Percentiles rank a stretch among this genome's conserved stretches.
Conservation (phyloP, 345 rosid species). For the Gossypium arboreum region DNA sequence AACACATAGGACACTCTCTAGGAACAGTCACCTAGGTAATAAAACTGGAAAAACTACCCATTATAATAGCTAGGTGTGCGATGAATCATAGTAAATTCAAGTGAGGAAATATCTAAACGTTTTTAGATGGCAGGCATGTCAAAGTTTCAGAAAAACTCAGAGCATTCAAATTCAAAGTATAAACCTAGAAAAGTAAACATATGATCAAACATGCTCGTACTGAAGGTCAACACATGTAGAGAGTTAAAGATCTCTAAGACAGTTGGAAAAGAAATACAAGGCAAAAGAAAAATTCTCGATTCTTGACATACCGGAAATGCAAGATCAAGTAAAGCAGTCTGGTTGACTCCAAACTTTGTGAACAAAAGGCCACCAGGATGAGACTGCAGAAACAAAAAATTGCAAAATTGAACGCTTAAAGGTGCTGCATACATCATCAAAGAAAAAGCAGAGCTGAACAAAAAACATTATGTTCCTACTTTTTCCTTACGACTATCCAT, state of each 20-base stretch:
- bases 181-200: not conserved
- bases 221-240: not conserved
- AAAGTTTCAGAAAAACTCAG: not conserved
- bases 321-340: slow-evolving; percentile 83
- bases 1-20: not conserved
- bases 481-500: slow-evolving; percentile 94
- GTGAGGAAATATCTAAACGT: not conserved
- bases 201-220: not conserved
- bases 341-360: slow-evolving; percentile 91
- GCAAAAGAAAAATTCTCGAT: not conserved
- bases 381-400: slow-evolving; percentile 47
- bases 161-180: not conserved
- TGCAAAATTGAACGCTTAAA: not conserved
- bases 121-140: not conserved
- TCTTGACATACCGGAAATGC: slow-evolving; percentile 74
- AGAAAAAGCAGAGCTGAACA: not conserved
- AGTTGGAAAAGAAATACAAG: not conserved
- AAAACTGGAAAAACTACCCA: not conserved
- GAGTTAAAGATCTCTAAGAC: not conserved
- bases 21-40: not conserved
- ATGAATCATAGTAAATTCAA: not conserved
- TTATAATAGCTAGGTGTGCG: too few relatives aligned
- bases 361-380: slow-evolving; percentile 91
- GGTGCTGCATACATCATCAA: not conserved
- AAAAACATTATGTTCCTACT: slow-evolving; percentile 31